These are phyloP conservation scores for Aphanomyces euteiches DNA, from an alignment of 352 stramenopile species.

Conservation along the genomic window DNA sequence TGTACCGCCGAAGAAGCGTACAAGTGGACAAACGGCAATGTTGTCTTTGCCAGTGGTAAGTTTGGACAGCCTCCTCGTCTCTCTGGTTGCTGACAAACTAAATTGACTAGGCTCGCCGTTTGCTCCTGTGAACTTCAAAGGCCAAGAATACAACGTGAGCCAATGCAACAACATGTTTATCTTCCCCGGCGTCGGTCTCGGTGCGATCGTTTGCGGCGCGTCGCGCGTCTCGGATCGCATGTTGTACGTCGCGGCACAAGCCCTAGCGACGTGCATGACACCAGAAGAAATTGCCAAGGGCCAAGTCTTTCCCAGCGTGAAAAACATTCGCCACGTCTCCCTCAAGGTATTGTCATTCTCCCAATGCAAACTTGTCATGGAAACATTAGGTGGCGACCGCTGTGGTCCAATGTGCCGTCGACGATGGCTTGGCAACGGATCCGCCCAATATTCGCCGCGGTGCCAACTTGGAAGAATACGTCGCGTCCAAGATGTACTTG, in stretches of 20 bases:
- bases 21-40: slow-evolving; percentile 93
- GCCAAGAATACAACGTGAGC: slow-evolving; percentile 69
- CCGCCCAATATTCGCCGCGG: slow-evolving; percentile 61
- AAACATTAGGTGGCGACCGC: slow-evolving; percentile 73
- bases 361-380: neutral
- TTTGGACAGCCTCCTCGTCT: neutral
- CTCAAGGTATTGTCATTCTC: slow-evolving; percentile 43
- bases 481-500: slow-evolving; percentile 94
- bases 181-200: slow-evolving; percentile 95
- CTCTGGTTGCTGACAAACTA: neutral
- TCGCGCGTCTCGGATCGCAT: slow-evolving; percentile 90
- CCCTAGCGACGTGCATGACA: slow-evolving; percentile 89
- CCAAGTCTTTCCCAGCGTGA: slow-evolving; percentile 93
- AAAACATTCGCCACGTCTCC: slow-evolving; percentile 90
- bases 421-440: slow-evolving; percentile 83
- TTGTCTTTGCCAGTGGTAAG: slow-evolving; percentile 90
- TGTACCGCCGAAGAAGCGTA: slow-evolving; percentile 96
- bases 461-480: slow-evolving; percentile 82
- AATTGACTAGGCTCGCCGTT: slow-evolving; percentile 85
- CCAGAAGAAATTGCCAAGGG: slow-evolving; percentile 89
- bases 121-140: slow-evolving; percentile 86
- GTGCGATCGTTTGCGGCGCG: slow-evolving; percentile 77
- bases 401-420: slow-evolving; percentile 86
- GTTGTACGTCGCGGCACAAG: slow-evolving; percentile 92
- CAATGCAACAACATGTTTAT: slow-evolving; percentile 98